Conservation (phyloP, 176 grass and related monocot species). For the Poa annua region DNA sequence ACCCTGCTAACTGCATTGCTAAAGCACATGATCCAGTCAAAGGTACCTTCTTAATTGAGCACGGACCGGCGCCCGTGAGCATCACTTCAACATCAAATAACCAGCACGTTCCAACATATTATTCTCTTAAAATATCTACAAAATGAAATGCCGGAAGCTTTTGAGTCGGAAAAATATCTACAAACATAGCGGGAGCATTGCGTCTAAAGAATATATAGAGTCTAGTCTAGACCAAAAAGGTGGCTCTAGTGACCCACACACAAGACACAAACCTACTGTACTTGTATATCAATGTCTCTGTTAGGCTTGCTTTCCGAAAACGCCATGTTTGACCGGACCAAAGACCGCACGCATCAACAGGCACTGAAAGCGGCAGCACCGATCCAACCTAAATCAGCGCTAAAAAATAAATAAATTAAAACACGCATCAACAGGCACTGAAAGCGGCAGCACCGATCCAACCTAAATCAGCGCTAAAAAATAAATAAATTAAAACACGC, state of each 20-base stretch:
- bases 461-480: neutral
- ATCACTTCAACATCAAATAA: neutral
- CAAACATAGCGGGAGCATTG: neutral
- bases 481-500: neutral
- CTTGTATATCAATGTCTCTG: neutral
- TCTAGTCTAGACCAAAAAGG: neutral
- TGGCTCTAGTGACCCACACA: neutral
- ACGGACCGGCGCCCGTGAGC: conserved; percentile 36
- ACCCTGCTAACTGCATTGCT: neutral
- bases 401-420: no score
- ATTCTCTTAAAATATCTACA: no score
- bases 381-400: no score
- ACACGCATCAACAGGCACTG: no score
- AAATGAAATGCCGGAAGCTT: no score
- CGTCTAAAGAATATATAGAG: neutral
- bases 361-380: neutral
- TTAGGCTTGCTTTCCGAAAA: neutral
- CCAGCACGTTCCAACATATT: no score
- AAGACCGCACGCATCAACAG: neutral
- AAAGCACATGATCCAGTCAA: conserved; percentile 29
- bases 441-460: neutral
- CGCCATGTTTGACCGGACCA: conserved; percentile 37
- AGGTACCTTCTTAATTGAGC: neutral
- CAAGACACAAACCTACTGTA: neutral
- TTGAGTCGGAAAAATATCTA: neutral